Evolutionary conservation across 441 rosid genomes (phyloP), one percentile per base, ranked within the genome.

Genomic region (Erysimum pusillum): DNA sequence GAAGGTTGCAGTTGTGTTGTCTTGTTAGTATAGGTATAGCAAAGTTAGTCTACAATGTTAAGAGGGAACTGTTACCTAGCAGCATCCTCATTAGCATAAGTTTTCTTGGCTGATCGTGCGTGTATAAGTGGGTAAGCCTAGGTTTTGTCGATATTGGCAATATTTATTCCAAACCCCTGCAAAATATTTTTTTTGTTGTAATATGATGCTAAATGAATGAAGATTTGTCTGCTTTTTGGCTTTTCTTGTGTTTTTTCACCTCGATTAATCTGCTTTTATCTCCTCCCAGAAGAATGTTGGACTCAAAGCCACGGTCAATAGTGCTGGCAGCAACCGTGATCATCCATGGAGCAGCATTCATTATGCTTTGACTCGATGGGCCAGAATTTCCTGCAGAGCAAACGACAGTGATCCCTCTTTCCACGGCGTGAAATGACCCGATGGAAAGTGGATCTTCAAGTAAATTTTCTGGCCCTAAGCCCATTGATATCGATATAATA

Each of bases 251-350:
- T 22, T 2, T 11, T 22, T 2, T 11, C 52, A 61, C 69, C 70
- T 76, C 6, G 6, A 69, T 38, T 36, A 51, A 7, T 18, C 25
- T 69, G 86, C 89, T 88, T 80, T 84, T 68, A 34, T 83, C 80
- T 63, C 81, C 87, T 18, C 92, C 93, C 14, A 93, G 69, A 15
- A 86, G 76, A 69, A 90, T 73, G 77, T 87, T 76, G 4, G 98
- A 87, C 80, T 84, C 86, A 22, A 93, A 90, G 75, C 69, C 63
- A 49, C 79, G 69, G 78, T 93, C 98, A 35, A 91, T 89, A 25
- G 93, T 87, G 39, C 86, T 84, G 35, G 93, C 98, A 57, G 79
- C 91, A 57, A 93, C 98, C 6, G 97, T 89, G 78, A 93, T 25
- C 65, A 91, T 78, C 98, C 95, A 91, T 8, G 98, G 95, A 31